These are phyloP conservation scores for Amaranthus cruentus DNA, from an alignment of 148 eudicot genomes.

Conservation along the genomic window DNA sequence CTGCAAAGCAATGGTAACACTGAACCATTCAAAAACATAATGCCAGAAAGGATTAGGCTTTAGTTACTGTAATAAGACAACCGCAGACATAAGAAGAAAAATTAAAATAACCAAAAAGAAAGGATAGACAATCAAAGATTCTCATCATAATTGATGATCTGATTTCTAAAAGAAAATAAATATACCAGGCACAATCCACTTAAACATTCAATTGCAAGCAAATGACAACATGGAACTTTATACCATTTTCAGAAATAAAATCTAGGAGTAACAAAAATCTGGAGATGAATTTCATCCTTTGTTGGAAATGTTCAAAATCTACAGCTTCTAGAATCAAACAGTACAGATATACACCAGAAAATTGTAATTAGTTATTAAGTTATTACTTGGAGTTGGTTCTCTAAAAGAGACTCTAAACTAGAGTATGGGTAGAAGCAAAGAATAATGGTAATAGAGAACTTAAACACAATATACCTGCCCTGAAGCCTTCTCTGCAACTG, in stretches of 20 bases:
- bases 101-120: background rate
- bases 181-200: too few species aligned
- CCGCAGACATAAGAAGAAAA: background rate
- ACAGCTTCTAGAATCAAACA: background rate
- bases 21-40: background rate
- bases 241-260: background rate
- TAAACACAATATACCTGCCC: slow-evolving; percentile 63
- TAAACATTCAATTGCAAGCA: background rate
- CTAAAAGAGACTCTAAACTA: background rate
- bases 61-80: background rate
- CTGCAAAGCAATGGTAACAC: slow-evolving; percentile 36
- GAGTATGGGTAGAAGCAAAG: background rate
- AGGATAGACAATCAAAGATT: background rate
- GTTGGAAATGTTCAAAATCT: background rate
- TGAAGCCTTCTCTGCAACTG: slow-evolving; percentile 75
- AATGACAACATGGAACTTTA: too few species aligned
- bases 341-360: background rate
- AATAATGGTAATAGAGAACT: background rate
- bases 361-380: background rate
- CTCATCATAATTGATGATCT: background rate
- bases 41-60: background rate
- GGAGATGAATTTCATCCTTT: background rate
- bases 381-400: too few species aligned
- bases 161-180: background rate
- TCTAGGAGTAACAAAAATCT: too few species aligned